Conservation (phyloP, 768 basidiomycete genomes). For the Podaxis mareebaensis region DNA sequence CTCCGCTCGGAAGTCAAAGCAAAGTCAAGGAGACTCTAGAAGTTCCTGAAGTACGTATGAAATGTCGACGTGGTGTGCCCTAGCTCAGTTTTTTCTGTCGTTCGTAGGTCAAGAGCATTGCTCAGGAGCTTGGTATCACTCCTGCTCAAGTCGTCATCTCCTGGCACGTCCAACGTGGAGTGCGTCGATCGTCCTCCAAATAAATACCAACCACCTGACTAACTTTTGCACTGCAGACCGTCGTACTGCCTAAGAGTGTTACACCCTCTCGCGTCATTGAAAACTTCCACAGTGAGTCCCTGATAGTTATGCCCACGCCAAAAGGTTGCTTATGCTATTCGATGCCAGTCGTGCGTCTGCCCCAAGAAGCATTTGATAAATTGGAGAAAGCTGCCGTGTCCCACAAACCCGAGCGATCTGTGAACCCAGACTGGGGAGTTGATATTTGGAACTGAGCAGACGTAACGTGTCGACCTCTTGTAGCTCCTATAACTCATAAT, state of each 20-base stretch:
- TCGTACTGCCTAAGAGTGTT: conserved; percentile 79
- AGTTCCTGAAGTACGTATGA: conserved; percentile 49
- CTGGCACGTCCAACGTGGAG: conserved; percentile 78
- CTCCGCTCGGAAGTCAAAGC: conserved; percentile 65
- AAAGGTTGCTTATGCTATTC: not conserved
- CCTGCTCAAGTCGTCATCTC: conserved; percentile 76
- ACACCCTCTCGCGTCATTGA: conserved; percentile 66
- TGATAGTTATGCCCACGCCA: not conserved
- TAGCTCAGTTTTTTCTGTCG: not conserved
- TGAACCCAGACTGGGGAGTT: conserved; percentile 68
- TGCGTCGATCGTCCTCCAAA: conserved; percentile 33
- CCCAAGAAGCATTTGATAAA: conserved; percentile 41
- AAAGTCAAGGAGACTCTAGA: conserved; percentile 58
- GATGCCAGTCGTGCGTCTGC: conserved; percentile 25
- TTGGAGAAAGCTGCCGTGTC: conserved; percentile 52
- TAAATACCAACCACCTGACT: not conserved
- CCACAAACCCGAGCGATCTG: conserved; percentile 54
- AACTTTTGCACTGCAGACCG: conserved; percentile 40
- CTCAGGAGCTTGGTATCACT: conserved; percentile 63
- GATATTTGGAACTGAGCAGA: conserved; percentile 45
- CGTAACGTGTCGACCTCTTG: not conserved
- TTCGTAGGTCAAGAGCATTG: conserved; percentile 53
- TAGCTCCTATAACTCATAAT: not conserved
- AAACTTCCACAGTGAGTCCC: conserved; percentile 58
- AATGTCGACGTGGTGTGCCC: not conserved